Conservation (phyloP, 768 basidiomycete genomes). For the Ramaria rubella region DNA sequence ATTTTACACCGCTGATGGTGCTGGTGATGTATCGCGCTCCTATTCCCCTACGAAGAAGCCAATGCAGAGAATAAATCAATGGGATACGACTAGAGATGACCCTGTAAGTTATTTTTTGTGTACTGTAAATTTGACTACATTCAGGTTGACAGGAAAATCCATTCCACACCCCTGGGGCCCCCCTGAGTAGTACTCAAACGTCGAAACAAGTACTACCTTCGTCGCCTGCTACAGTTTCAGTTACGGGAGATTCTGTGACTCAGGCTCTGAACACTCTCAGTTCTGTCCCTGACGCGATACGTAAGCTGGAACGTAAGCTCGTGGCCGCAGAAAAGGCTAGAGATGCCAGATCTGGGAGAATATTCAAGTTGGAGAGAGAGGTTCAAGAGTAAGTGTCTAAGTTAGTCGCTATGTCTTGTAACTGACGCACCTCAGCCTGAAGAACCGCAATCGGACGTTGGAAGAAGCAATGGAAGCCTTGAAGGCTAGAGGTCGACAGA, state of each 20-base stretch:
- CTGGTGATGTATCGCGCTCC: not conserved
- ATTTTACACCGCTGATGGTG: not conserved
- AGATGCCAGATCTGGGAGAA: not conserved
- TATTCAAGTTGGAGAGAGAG: not conserved
- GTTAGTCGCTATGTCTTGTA: no score
- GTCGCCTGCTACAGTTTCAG: not conserved
- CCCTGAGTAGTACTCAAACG: not conserved
- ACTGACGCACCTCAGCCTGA: not conserved
- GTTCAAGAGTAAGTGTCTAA: not conserved
- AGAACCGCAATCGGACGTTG: constrained; percentile 1
- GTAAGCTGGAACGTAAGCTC: not conserved
- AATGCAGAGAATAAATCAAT: not conserved
- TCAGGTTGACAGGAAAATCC: not conserved
- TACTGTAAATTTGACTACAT: not conserved
- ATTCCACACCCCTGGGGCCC: not conserved
- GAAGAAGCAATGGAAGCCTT: not conserved
- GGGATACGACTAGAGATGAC: not conserved
- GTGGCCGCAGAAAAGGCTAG: constrained; percentile 4
- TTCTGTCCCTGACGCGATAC: not conserved
- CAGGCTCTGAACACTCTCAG: not conserved
- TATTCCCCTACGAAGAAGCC: not conserved
- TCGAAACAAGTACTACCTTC: not conserved
- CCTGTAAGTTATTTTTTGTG: not conserved
- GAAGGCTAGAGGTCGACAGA: not conserved
- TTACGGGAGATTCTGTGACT: not conserved